Percentiles rank a stretch among this genome's conserved stretches.
These are phyloP conservation scores for Claviceps lovelessii DNA, from an alignment of 2,329 filamentous ascomycete species.

Conservation along the genomic window DNA sequence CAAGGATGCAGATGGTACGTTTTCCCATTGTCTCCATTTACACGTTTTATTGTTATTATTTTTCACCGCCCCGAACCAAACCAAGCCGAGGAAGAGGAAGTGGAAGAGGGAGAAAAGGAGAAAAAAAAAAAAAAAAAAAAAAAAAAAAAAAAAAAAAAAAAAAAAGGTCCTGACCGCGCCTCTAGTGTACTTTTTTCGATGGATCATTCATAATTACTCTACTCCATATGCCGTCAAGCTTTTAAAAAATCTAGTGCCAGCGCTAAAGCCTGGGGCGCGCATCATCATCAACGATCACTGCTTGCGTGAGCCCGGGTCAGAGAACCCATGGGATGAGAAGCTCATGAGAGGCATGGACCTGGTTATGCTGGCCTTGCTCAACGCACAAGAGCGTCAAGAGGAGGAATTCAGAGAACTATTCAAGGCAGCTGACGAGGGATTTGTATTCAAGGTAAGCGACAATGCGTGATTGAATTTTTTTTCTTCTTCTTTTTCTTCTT, in stretches of 20 bases:
- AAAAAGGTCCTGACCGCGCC: not conserved
- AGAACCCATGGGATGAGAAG: slow-evolving; percentile 31
- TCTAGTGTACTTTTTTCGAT: slow-evolving; percentile 41
- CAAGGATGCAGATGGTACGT: slow-evolving; percentile 33
- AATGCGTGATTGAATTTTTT: not conserved
- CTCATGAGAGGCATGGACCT: slow-evolving; percentile 36
- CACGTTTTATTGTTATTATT: not conserved
- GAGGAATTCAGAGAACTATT: slow-evolving; percentile 33
- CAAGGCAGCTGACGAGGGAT: slow-evolving; percentile 24
- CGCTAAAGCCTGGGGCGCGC: slow-evolving; percentile 38
- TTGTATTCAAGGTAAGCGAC: slow-evolving; percentile 26
- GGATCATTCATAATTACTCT: slow-evolving; percentile 49
- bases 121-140: rapidly evolving
- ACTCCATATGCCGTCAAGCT: slow-evolving; percentile 37
- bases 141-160: no score
- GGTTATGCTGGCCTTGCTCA: slow-evolving; percentile 36
- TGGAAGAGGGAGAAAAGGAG: no score
- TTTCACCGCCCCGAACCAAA: no score
- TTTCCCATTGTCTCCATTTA: not conserved
- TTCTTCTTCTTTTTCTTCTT: no score
- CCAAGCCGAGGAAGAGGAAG: no score
- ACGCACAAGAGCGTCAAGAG: slow-evolving; percentile 35
- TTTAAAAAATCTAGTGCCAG: slow-evolving; percentile 35
- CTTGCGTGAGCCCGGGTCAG: slow-evolving; percentile 23
- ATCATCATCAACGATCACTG: slow-evolving; percentile 34